These are phyloP conservation scores for Asterella californica DNA, from an alignment of 225 moss, liverwort and hornwort genomes.

Conservation along the genomic window DNA sequence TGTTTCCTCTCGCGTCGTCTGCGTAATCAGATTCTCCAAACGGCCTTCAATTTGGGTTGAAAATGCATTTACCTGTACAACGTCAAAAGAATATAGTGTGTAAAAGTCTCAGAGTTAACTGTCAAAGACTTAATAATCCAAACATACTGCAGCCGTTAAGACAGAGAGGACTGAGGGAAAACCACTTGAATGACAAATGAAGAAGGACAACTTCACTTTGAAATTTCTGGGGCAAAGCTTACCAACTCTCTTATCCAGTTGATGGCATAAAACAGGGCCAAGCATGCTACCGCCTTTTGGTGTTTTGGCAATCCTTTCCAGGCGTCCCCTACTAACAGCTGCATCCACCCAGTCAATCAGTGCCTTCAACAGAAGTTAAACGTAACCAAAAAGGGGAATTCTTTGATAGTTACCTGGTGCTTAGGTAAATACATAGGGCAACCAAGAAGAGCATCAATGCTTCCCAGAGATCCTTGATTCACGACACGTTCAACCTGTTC, in stretches of 20 bases:
- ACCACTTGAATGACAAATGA: neutral
- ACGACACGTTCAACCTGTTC: constrained; percentile 67
- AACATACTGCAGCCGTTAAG: no score
- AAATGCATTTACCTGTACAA: constrained; percentile 68
- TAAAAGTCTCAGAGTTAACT: neutral
- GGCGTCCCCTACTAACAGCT: constrained; percentile 64
- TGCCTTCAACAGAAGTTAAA: neutral
- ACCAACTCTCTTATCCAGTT: constrained; percentile 91
- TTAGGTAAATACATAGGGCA: constrained; percentile 85
- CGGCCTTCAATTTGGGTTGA: constrained; percentile 67
- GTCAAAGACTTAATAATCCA: neutral
- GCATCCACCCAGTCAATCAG: constrained; percentile 18
- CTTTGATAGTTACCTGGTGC: constrained; percentile 44
- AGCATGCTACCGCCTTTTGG: constrained; percentile 60
- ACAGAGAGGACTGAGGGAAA: no score
- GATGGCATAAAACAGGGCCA: constrained; percentile 65
- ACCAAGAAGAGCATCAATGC: constrained; percentile 87
- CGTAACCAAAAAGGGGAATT: neutral
- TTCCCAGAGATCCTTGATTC: constrained; percentile 69
- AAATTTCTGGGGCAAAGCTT: neutral
- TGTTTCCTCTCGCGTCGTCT: constrained; percentile 62
- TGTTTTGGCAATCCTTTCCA: constrained; percentile 60
- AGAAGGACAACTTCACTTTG: neutral
- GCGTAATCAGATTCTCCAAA: constrained; percentile 50
- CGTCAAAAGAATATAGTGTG: neutral